Evolutionary conservation across 768 basidiomycete genomes (phyloP).

Genomic region (Russula griseocarnosa): DNA sequence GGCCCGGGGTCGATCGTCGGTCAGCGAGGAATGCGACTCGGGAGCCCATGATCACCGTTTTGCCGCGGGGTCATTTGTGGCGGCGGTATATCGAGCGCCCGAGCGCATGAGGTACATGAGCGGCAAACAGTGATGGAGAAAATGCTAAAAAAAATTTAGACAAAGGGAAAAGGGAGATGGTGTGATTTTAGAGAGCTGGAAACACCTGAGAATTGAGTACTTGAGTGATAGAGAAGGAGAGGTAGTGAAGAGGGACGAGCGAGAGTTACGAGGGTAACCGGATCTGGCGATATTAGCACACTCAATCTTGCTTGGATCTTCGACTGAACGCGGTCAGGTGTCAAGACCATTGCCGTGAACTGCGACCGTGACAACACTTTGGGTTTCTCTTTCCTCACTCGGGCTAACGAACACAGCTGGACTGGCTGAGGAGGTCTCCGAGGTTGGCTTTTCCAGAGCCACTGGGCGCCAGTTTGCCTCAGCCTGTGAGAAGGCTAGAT

Average conservation of each 20-base stretch:
- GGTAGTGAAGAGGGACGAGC: background rate
- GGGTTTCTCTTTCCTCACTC: background rate
- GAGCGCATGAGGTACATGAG: background rate
- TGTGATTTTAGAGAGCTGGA: background rate
- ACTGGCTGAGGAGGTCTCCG: background rate
- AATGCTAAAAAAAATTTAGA: background rate
- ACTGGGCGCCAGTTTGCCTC: background rate
- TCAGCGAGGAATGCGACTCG: conserved; percentile 6
- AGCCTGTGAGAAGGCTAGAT: background rate
- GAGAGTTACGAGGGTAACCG: conserved; percentile 1
- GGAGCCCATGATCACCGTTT: conserved; percentile 9
- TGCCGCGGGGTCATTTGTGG: conserved; percentile 18
- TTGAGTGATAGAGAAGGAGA: background rate
- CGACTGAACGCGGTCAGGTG: conserved; percentile 22
- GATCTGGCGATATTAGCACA: conserved; percentile 19
- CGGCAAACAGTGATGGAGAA: background rate
- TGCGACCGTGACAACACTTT: background rate
- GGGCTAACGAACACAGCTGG: background rate
- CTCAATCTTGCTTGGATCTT: conserved; percentile 22
- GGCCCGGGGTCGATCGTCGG: conserved; percentile 12
- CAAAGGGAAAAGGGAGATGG: background rate
- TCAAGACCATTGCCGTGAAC: conserved; percentile 10
- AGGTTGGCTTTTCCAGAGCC: background rate
- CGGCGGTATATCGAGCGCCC: conserved; percentile 17
- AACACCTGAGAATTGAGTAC: background rate